Conservation (phyloP, 176 grass and related monocot genomes). For the Poa annua region DNA sequence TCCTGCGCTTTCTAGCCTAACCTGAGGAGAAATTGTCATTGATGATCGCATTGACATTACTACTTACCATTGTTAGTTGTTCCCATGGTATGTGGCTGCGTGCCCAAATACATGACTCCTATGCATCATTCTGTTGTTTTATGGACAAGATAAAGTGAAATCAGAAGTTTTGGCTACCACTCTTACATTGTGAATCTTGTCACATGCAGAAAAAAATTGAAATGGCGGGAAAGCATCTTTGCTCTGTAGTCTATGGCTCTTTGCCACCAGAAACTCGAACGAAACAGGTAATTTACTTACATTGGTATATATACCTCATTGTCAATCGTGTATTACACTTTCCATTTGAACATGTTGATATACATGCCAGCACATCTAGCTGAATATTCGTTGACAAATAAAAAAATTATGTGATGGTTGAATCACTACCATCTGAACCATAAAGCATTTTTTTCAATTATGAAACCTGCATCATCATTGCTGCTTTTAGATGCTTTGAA, state of each 20-base stretch:
- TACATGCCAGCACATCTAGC: constrained; percentile 30
- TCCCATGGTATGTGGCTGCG: no score
- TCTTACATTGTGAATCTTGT: constrained; percentile 41
- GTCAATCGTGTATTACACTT: not conserved
- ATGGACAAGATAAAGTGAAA: constrained; percentile 12
- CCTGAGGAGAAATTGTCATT: not conserved
- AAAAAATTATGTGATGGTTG: not conserved
- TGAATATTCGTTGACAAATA: not conserved
- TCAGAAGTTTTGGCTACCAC: constrained; percentile 29
- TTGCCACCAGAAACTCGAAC: constrained; percentile 96
- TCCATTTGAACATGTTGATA: constrained; percentile 26
- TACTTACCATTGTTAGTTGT: not conserved
- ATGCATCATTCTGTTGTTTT: no score
- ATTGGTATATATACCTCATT: constrained; percentile 31
- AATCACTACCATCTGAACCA: not conserved
- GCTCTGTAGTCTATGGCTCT: constrained; percentile 98
- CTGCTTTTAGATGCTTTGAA: constrained; percentile 22
- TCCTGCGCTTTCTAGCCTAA: not conserved
- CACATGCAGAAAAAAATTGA: constrained; percentile 82
- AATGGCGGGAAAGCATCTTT: constrained; percentile 80
- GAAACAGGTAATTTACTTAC: constrained; percentile 68
- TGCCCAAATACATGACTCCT: no score
- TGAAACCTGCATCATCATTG: not conserved
- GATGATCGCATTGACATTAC: not conserved
- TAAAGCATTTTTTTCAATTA: constrained; percentile 20